Percentiles rank a stretch among this genome's conserved stretches.
These are phyloP conservation scores for Millerozyma miso DNA, from an alignment of 805 yeast genomes.

Conservation along the genomic window DNA sequence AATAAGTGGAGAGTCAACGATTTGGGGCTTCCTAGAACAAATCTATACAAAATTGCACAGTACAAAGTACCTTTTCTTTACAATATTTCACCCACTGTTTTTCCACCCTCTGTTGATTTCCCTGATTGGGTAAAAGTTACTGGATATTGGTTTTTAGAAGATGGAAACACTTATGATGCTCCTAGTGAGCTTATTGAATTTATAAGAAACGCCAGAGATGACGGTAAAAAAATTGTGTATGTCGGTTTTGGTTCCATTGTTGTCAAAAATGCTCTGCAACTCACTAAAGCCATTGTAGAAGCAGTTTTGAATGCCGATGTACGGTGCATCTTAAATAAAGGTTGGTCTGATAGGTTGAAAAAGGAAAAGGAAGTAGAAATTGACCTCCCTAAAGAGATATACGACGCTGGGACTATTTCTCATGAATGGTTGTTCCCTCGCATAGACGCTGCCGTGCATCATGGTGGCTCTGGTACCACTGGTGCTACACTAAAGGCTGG, in stretches of 20 bases:
- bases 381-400: constrained; percentile 63
- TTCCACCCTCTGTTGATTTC: constrained; percentile 91
- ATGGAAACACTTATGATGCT: constrained; percentile 52
- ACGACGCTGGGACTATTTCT: constrained; percentile 68
- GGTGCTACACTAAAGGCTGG: constrained; percentile 89
- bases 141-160: constrained; percentile 92
- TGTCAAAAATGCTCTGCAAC: constrained; percentile 72
- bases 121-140: constrained; percentile 95
- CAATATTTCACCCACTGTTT: constrained; percentile 80
- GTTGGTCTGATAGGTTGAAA: constrained; percentile 80
- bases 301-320: constrained; percentile 81
- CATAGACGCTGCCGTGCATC: constrained; percentile 93
- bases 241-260: constrained; percentile 97
- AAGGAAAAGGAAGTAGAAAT: constrained; percentile 28
- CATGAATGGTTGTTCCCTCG: constrained; percentile 93
- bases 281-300: constrained; percentile 73
- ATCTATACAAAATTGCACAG: constrained; percentile 66
- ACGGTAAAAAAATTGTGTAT: constrained; percentile 71
- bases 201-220: constrained; percentile 55
- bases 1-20: constrained; percentile 80
- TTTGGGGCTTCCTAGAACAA: constrained; percentile 64
- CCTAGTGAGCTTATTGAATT: constrained; percentile 56
- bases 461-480: constrained; percentile 96
- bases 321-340: constrained; percentile 82
- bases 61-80: constrained; percentile 82